phyloP scores from a whole-genome alignment of 75 land plant species.

The Picea sitchensis region DNA sequence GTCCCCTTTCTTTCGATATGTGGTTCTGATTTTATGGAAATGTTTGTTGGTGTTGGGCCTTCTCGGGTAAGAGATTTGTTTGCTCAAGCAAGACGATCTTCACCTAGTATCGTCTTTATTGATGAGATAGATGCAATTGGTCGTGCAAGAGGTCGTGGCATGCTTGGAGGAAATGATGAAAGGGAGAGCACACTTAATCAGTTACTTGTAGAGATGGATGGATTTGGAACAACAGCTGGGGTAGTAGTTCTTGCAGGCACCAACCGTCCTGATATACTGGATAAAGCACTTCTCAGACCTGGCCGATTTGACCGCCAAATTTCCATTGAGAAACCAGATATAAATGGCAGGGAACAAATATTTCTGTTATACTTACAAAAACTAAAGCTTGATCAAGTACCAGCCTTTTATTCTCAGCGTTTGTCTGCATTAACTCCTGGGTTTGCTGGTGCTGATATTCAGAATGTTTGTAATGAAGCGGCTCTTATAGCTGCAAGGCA shows the following conservation, averaged over 20 bases:
- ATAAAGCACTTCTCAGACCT: constrained; percentile 56
- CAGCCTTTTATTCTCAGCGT: constrained; percentile 26
- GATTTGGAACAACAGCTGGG: constrained; percentile 45
- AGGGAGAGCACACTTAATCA: constrained; percentile 63
- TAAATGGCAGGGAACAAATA: constrained; percentile 51
- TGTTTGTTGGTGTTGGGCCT: constrained; percentile 80
- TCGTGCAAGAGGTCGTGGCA: constrained; percentile 47
- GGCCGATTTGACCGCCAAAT: constrained; percentile 67
- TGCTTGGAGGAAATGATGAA: constrained; percentile 50
- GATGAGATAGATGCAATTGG: constrained; percentile 78
- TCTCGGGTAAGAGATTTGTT: constrained; percentile 59
- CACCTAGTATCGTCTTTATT: constrained; percentile 66
- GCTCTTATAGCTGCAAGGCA: constrained; percentile 83
- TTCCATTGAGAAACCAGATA: constrained; percentile 34
- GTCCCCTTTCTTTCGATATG: constrained; percentile 62
- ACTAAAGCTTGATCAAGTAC: constrained; percentile 36
- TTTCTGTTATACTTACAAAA: constrained; percentile 39
- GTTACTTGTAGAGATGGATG: constrained; percentile 64
- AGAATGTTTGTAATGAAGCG: constrained; percentile 97
- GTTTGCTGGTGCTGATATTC: constrained; percentile 76
- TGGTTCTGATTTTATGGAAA: constrained; percentile 69
- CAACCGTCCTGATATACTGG: constrained; percentile 52
- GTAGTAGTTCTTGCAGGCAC: constrained; percentile 57
- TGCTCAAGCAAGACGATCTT: constrained; percentile 39
- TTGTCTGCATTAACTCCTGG: constrained; percentile 53